Base-by-base conservation (phyloP, 495 filamentous ascomycete genomes). In the Collariella sp. region DNA sequence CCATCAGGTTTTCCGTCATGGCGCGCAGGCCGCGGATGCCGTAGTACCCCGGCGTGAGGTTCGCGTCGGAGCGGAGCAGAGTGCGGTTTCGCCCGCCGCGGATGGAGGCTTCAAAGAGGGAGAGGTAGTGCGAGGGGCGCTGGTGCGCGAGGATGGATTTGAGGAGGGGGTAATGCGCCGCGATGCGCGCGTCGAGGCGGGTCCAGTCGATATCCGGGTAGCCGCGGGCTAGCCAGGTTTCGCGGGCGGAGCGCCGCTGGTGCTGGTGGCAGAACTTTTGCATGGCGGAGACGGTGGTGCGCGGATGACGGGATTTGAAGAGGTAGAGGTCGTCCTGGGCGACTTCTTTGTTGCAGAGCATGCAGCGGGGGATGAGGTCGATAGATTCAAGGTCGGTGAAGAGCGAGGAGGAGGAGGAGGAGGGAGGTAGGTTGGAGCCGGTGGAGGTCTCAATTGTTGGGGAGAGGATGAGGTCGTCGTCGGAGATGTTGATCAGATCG, bases 201-300 rank as follows among this genome's bases (percentile, higher is more conserved):
- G 69, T 63, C 91, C 91, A 97, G 55, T 91, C 68, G 58, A 96
- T 91, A 0, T 72, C 65, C 2, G 91, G 93, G 67, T 94, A 96
- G 1, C 81, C 80, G 36, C 75, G 78, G 11, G 72, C 60, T 13
- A 58, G 58, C 83, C 89, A 95, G 46, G 80, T 71, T 4, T 74
- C 64, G 49, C 75, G 61, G 9, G 88, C 86, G 4, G 77, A 72
- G 5, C 66, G 58, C 19, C 72, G 72, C 57, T 82, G 81, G 69
- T 96, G 91, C 0, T 76, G 73, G 22, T 76, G 69, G 68, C 91
- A 96, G 68, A 96, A 95, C 31, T 67, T 64, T 24, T 72, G 66
- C 63, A 88, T 83, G 24, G 81, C 73, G 12, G 78, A 78, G 40
- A 86, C 70, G 11, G 77, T 84, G 64, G 83, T 79, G 20, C 71